Evolutionary conservation across 2,329 filamentous ascomycete species (phyloP).

Genomic region (Aspergillus neoniger): DNA sequence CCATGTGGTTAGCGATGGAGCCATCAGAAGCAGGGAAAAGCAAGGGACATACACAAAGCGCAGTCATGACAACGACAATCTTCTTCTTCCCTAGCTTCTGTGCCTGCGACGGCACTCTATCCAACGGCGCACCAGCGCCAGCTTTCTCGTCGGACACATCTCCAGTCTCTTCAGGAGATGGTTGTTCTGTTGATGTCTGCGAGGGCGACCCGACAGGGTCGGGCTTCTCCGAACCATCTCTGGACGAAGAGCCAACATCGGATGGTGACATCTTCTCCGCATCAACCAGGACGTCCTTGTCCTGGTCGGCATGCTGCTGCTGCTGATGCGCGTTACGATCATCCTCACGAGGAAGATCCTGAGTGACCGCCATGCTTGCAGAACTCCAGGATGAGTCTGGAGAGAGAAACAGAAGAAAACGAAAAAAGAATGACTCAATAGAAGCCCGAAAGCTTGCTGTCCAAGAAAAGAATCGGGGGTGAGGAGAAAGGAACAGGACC

Average conservation of each 20-base stretch:
- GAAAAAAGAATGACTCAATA: background rate
- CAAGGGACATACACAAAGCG: conserved; percentile 39
- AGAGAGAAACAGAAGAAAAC: background rate
- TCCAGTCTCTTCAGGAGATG: conserved; percentile 7
- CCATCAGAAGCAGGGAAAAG: background rate
- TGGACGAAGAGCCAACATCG: conserved; percentile 6
- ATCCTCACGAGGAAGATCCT: background rate
- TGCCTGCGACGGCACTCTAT: conserved; percentile 40
- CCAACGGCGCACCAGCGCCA: conserved; percentile 26
- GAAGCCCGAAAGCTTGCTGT: no score
- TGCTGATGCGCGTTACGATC: background rate
- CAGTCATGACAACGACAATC: conserved; percentile 44
- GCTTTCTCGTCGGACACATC: conserved; percentile 22
- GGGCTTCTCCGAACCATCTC: conserved; percentile 6
- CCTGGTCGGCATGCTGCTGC: background rate
- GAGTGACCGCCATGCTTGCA: background rate
- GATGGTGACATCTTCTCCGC: conserved; percentile 11
- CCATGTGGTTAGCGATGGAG: background rate
- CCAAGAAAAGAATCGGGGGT: no score
- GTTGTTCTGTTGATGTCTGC: conserved; percentile 3
- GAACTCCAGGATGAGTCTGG: background rate
- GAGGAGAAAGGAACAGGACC: background rate
- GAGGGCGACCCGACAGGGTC: conserved; percentile 7
- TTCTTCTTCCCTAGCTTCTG: conserved; percentile 43
- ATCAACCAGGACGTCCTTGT: background rate